Evolutionary conservation across 257 asterid genomes (phyloP), one percentile per base, ranked within the genome.

Genomic region (Solanum corneliomulleri): DNA sequence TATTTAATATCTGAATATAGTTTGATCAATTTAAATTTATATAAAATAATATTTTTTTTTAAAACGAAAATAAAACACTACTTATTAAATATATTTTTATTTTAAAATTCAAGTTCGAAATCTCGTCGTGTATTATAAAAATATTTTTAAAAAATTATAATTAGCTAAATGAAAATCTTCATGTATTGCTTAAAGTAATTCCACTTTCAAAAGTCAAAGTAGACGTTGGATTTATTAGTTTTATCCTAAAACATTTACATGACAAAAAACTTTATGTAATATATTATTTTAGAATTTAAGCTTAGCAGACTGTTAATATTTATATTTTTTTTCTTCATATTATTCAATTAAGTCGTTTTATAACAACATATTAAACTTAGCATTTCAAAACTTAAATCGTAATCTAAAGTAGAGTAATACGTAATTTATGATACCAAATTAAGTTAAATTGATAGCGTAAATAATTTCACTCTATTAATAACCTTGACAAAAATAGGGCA

Each of bases 21-120:
- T 4, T 33, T 4, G 1, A 72, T 18, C 6, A 72, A 35, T 35
- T 20, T 1, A 11, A 0, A 18, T 71, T 35, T 9, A 9, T 33
- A 9, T 12, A 0, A 2, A 25, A 15, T 29, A 29, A 7, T 2
- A 6, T 1, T 27, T 0, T 1, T n/a, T n/a, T 13, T 68, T 5
- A 64, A 64, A 64, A 12, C 27, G 0, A 7, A 14, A 69, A 0
- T 66, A 0, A 66, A 66, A 66, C 0, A 0, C 0, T 7, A 29
- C 0, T 29, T 68, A 7, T 68, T 0, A 29, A 29, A 29, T 0
- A 3, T 1, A 0, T 7, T 27, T 27, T 27, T 13, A 13, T 27
- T 69, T 29, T 69, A 6, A 0, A 7, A 69, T 69, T 29, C 0
- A 6, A 27, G 4, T 1, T 11, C 6, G 1, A 69, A 11, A 69